phyloP scores from a whole-genome alignment of 2,329 filamentous ascomycete species.

The Biscogniauxia mediterranea region DNA sequence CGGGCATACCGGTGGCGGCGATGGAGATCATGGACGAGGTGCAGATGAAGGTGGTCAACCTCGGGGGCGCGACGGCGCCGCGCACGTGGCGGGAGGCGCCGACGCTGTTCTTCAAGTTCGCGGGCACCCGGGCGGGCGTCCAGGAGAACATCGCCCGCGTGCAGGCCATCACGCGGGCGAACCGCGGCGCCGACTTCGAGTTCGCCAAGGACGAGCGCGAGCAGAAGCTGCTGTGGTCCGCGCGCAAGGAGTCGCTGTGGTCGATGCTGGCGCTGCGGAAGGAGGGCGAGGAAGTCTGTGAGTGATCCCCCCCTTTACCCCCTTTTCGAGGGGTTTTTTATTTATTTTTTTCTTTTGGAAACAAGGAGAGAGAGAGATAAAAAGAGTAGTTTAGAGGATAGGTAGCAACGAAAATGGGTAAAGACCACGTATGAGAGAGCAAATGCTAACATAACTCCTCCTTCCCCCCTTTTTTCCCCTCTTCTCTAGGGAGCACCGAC shows the following conservation, averaged over 20 bases:
- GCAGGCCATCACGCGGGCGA: conserved; percentile 61
- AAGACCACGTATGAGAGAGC: no score
- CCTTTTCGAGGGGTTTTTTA: no score
- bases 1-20: conserved; percentile 69
- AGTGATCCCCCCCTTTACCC: conserved; percentile 46
- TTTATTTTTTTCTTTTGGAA: no score
- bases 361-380: background rate
- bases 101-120: conserved; percentile 83
- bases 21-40: conserved; percentile 90
- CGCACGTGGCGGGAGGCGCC: conserved; percentile 72
- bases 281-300: conserved; percentile 67
- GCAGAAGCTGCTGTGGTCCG: conserved; percentile 75
- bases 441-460: background rate
- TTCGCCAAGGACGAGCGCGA: conserved; percentile 72
- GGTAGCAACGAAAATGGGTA: no score
- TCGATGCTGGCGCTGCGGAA: conserved; percentile 70
- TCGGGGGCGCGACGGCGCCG: conserved; percentile 66
- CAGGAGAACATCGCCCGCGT: conserved; percentile 73
- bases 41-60: conserved; percentile 81
- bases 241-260: conserved; percentile 82
- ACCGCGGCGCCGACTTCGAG: conserved; percentile 68
- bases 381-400: no score
- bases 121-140: conserved; percentile 75
- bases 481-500: conserved; percentile 66
- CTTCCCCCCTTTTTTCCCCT: background rate